A percentile compares a stretch with the other conserved stretches of the same genome.
Conservation (phyloP, 148 eudicot genomes). For the Rhododendron molle region DNA sequence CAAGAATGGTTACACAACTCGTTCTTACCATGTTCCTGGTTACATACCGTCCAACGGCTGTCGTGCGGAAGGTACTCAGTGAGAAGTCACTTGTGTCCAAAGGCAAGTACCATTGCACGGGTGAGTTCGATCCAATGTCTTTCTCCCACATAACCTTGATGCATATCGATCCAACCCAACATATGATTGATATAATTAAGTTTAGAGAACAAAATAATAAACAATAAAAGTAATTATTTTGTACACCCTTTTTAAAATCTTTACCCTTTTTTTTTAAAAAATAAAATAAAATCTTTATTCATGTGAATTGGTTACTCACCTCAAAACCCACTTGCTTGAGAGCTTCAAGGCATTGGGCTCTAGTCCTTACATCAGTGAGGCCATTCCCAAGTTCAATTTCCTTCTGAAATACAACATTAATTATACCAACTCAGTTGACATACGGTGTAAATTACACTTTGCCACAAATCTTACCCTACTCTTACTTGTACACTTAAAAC, state of each 20-base stretch:
- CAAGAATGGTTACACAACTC: not conserved
- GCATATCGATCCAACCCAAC: not conserved
- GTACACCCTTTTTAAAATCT: not conserved
- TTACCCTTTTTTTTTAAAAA: not conserved
- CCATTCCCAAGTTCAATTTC: slow-evolving; percentile 96
- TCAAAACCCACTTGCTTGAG: slow-evolving; percentile 89
- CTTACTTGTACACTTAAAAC: not conserved
- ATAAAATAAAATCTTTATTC: no score
- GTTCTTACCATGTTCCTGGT: slow-evolving; percentile 72
- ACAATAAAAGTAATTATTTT: not conserved
- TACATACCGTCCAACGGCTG: slow-evolving; percentile 70
- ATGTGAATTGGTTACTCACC: slow-evolving; percentile 33
- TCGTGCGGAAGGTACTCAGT: slow-evolving; percentile 71
- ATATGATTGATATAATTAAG: not conserved
- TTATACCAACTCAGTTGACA: not conserved
- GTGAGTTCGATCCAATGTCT: slow-evolving; percentile 75
- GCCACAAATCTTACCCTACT: not conserved
- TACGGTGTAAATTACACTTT: not conserved
- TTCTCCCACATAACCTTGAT: slow-evolving; percentile 74
- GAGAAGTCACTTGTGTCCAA: slow-evolving; percentile 79
- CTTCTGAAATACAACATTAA: slow-evolving; percentile 34
- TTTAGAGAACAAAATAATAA: not conserved
- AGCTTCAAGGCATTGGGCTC: slow-evolving; percentile 79
- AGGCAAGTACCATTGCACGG: slow-evolving; percentile 93
- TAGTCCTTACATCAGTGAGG: slow-evolving; percentile 82